phyloP scores from a whole-genome alignment of 2,329 filamentous ascomycete species.

The Aspergillus pseudoterreus region DNA sequence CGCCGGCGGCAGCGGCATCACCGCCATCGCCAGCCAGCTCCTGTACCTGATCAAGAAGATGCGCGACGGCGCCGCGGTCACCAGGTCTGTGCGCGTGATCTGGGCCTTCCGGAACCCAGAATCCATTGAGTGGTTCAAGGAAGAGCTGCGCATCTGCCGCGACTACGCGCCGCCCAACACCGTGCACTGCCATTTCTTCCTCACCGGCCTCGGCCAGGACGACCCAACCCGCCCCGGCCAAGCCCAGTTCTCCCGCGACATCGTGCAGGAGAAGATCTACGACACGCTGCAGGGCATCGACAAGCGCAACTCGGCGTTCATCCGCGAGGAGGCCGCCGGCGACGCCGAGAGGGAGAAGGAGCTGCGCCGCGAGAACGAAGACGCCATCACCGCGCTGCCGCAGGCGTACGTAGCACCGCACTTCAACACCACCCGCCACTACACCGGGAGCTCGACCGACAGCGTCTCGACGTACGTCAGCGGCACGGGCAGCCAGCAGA shows the following conservation, averaged over 20 bases:
- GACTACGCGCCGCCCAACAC: slow-evolving; percentile 84
- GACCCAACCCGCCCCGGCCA: slow-evolving; percentile 38
- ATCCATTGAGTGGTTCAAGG: slow-evolving; percentile 96
- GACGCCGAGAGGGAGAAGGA: slow-evolving; percentile 76
- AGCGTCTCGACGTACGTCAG: neutral
- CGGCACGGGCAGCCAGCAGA: neutral
- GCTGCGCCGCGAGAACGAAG: slow-evolving; percentile 76
- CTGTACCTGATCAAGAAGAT: slow-evolving; percentile 94
- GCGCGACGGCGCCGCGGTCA: slow-evolving; percentile 90
- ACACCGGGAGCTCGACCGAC: slow-evolving; percentile 8
- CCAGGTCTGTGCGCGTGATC: slow-evolving; percentile 84
- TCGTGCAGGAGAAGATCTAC: slow-evolving; percentile 82
- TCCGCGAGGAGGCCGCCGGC: slow-evolving; percentile 74
- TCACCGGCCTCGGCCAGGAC: slow-evolving; percentile 69
- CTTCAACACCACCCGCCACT: slow-evolving; percentile 15
- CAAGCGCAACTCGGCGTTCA: slow-evolving; percentile 80
- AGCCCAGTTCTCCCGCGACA: slow-evolving; percentile 62
- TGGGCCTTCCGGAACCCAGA: slow-evolving; percentile 90
- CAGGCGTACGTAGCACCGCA: slow-evolving; percentile 38
- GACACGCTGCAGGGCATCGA: slow-evolving; percentile 83
- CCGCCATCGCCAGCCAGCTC: slow-evolving; percentile 85
- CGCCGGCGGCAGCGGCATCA: slow-evolving; percentile 91
- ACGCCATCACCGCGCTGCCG: slow-evolving; percentile 77
- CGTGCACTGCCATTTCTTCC: slow-evolving; percentile 91
- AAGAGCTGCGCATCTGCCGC: slow-evolving; percentile 87